Conservation (phyloP, 108 stramenopile genomes). For the Hondaea fermentalgiana region DNA sequence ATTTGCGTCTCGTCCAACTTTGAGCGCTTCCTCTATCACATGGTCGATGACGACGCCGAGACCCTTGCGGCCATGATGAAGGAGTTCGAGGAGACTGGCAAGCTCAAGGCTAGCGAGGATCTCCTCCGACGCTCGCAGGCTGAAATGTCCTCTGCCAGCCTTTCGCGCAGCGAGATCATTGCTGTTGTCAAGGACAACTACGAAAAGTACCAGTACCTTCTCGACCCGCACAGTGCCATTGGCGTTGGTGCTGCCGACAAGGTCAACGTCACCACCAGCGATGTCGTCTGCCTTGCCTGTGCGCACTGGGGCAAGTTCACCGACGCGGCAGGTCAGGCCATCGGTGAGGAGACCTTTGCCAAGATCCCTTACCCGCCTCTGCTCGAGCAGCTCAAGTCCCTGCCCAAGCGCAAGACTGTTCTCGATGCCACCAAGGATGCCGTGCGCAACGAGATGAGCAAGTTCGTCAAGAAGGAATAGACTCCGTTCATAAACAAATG, state of each 20-base stretch:
- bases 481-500: no score
- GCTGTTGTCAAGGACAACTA: conserved; percentile 67
- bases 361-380: not conserved
- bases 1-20: conserved; percentile 97
- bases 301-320: conserved; percentile 95
- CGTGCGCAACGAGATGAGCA: not conserved
- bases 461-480: not conserved
- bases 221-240: conserved; percentile 92
- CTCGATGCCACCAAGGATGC: not conserved
- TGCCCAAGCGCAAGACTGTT: conserved; percentile 7
- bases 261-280: conserved; percentile 45
- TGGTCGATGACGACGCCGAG: conserved; percentile 75
- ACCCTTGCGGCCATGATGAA: conserved; percentile 76
- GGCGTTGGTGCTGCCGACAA: conserved; percentile 73
- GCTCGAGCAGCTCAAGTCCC: not conserved
- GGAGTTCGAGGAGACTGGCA: conserved; percentile 77
- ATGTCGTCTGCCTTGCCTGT: conserved; percentile 78
- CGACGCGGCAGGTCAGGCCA: conserved; percentile 65
- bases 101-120: conserved; percentile 70
- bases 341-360: conserved; percentile 22
- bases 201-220: conserved; percentile 71
- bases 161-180: conserved; percentile 70
- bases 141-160: conserved; percentile 76
- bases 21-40: conserved; percentile 87
- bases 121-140: conserved; percentile 62